Base-by-base conservation (phyloP, 2,329 filamentous ascomycete genomes). In the Tolypocladium guangdongense region DNA sequence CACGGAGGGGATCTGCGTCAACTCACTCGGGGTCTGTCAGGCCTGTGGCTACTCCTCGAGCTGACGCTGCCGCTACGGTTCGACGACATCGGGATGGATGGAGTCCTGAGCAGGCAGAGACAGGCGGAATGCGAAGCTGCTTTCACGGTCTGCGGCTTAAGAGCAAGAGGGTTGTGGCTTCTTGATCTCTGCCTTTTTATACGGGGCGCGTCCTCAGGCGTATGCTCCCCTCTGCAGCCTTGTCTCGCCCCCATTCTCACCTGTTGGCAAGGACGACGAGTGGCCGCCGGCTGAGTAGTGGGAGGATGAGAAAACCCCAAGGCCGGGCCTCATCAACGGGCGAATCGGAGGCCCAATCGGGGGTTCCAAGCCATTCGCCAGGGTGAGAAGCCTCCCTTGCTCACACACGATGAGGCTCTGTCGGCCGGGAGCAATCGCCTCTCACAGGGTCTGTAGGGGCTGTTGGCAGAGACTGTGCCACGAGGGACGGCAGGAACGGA, bases 51-150 rank as follows among this genome's bases (percentile, higher is more conserved):
- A 11, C 51, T 33, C 33, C 37, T 41, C 2, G 54, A 56, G 50
- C 56, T 52, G 50, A 32, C 45, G 36, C 54, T 52, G 11, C 55
- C 51, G 49, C 54, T 51, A 10, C 52, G 48, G 22, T 47, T 33
- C 12, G 55, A 57, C n/a, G 55, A 49, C 55, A 57, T 57, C 18
- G 46, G 41, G 32, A 27, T 16, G 41, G 36, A 41, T 6, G 39
- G 32, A 30, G 7, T 45, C 14, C 30, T 46, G 12, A 27, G 24
- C 46, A 12, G 47, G 47, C 27, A 46, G 4, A 20, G 43, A 32
- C 27, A 20, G 11, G 27, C 30, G 27, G 16, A 32, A 32, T 46
- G 43, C 2, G 43, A 46, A 32, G 16, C 8, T 46, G 43, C 16
- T 14, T 14, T n/a, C 43, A 20, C 30, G 7, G 27, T n/a, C 43